phyloP scores from a whole-genome alignment of 2,329 filamentous ascomycete species.

The Hortaea werneckii region DNA sequence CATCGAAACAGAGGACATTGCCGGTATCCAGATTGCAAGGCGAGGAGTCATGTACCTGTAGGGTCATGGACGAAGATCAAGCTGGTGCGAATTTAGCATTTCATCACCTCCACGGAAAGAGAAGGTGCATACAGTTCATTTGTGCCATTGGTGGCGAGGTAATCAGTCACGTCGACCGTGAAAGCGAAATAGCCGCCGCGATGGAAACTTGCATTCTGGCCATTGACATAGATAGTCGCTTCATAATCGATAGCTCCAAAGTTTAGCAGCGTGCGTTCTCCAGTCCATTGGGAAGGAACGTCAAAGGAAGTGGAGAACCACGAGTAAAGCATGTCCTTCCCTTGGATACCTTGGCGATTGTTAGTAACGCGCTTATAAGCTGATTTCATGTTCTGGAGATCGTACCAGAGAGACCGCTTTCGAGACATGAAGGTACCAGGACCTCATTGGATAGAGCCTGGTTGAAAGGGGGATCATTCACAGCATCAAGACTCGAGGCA shows the following conservation, averaged over 20 bases:
- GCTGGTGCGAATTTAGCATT: constrained; percentile 37
- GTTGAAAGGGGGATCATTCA: constrained; percentile 36
- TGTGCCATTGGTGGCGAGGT: constrained; percentile 52
- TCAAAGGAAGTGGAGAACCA: constrained; percentile 40
- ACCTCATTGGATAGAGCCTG: constrained; percentile 35
- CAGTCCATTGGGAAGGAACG: constrained; percentile 39
- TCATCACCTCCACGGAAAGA: constrained; percentile 8
- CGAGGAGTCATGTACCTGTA: constrained; percentile 28
- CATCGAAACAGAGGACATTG: too few species aligned
- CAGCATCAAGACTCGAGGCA: constrained; percentile 29
- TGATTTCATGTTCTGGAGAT: background rate
- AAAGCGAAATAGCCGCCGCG: constrained; percentile 51
- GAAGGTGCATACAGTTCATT: constrained; percentile 38
- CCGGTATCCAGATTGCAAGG: too few species aligned
- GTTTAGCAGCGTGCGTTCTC: constrained; percentile 40
- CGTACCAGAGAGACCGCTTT: constrained; percentile 42
- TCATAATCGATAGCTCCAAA: constrained; percentile 57
- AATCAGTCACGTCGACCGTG: constrained; percentile 49
- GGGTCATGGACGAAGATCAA: constrained; percentile 59
- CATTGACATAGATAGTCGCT: constrained; percentile 47
- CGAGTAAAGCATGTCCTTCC: constrained; percentile 16
- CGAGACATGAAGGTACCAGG: constrained; percentile 44
- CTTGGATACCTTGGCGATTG: constrained; percentile 13
- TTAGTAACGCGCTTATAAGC: too few species aligned
- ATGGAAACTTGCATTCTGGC: constrained; percentile 43